Percentiles rank a stretch among this genome's conserved stretches.
Conservation (phyloP, 805 yeast species). For the Candida hungchunana region DNA sequence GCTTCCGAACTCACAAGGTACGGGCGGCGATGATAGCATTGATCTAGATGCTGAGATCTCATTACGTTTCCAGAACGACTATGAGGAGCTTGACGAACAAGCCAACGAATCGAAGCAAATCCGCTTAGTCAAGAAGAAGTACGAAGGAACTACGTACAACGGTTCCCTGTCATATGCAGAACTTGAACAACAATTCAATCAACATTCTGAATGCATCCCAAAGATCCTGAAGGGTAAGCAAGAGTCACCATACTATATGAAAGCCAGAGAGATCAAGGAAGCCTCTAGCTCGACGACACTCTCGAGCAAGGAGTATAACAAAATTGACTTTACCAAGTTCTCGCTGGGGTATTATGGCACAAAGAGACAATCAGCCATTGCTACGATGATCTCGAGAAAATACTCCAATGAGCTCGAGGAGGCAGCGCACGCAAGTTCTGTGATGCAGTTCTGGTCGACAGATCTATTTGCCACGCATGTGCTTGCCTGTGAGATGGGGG, state of each 20-base stretch:
- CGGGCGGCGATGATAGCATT: background rate
- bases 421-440: constrained; percentile 32
- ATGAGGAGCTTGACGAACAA: constrained; percentile 18
- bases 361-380: constrained; percentile 49
- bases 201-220: constrained; percentile 33
- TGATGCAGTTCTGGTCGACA: constrained; percentile 58
- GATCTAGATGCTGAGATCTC: constrained; percentile 16
- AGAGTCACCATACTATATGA: constrained; percentile 44
- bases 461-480: constrained; percentile 54
- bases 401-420: constrained; percentile 30
- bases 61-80: constrained; percentile 10
- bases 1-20: constrained; percentile 8
- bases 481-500: constrained; percentile 58
- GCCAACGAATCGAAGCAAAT: constrained; percentile 16
- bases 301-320: constrained; percentile 37
- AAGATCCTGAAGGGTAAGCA: constrained; percentile 40
- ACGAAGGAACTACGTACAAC: constrained; percentile 23
- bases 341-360: constrained; percentile 61
- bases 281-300: constrained; percentile 40
- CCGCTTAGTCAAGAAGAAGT: constrained; percentile 17
- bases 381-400: constrained; percentile 36
- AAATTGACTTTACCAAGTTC: constrained; percentile 41
- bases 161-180: constrained; percentile 26
- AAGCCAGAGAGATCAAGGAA: constrained; percentile 40
- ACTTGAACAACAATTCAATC: constrained; percentile 28